Percentiles rank a stretch among this genome's conserved stretches.
These are phyloP conservation scores for Osmanthus fragrans DNA, from an alignment of 257 asterid species.

Conservation along the genomic window DNA sequence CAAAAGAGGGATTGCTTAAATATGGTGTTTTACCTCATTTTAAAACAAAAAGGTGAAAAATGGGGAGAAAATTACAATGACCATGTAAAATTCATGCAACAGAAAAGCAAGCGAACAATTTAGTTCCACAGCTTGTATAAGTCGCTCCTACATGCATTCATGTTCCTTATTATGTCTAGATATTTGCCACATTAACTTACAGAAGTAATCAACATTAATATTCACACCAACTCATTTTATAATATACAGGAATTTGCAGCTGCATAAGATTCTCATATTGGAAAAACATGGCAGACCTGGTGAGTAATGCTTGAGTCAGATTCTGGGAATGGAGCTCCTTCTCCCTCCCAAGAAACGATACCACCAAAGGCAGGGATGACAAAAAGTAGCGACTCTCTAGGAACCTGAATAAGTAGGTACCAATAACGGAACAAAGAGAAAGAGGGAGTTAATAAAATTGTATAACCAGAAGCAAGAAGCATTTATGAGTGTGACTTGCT, in stretches of 20 bases:
- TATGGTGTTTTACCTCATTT: not conserved
- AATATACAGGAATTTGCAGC: not conserved
- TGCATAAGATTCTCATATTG: not conserved
- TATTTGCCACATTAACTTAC: not conserved
- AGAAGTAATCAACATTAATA: not conserved
- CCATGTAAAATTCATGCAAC: not conserved
- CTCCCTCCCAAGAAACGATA: conserved; percentile 96
- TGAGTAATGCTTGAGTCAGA: conserved; percentile 82
- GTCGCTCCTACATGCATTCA: not conserved
- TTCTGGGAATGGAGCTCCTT: conserved; percentile 86
- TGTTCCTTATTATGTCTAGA: not conserved
- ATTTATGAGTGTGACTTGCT: conserved; percentile 31
- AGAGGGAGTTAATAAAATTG: not conserved
- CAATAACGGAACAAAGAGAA: not conserved
- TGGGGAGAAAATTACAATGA: not conserved
- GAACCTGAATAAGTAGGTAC: conserved; percentile 55
- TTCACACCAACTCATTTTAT: not conserved
- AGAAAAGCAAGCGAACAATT: not conserved
- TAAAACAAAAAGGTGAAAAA: not conserved
- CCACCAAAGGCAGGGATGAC: conserved; percentile 96
- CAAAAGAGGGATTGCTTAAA: not conserved
- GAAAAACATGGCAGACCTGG: conserved; percentile 56
- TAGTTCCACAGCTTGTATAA: no score
- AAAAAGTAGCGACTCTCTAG: conserved; percentile 87
- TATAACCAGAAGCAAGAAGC: conserved; percentile 44